These are phyloP conservation scores for barrel medic (Medicago truncatula) DNA, from an alignment of 306 rosid genomes.

Conservation along the genomic window DNA sequence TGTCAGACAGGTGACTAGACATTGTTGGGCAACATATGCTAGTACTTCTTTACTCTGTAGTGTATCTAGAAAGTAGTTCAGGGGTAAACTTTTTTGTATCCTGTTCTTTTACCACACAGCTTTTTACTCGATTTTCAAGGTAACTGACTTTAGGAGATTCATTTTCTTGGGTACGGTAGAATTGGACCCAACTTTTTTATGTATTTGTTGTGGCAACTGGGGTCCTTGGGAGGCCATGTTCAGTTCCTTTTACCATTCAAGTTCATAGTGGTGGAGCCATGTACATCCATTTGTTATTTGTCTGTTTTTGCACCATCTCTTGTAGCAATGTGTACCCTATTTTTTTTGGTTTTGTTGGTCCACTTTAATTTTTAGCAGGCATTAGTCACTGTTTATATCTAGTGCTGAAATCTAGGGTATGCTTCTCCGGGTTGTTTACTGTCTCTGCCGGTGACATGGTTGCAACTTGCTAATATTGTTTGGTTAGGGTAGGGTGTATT, in stretches of 20 bases:
- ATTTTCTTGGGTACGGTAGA: slow-evolving; percentile 3
- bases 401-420: slow-evolving; percentile 43
- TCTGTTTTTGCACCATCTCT: slow-evolving; percentile 40
- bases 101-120: slow-evolving; percentile 31
- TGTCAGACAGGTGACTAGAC: background rate
- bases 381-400: slow-evolving; percentile 37
- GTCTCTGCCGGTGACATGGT: slow-evolving; percentile 30
- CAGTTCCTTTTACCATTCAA: slow-evolving; percentile 31
- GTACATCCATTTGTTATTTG: slow-evolving; percentile 42
- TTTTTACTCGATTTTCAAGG: slow-evolving; percentile 29
- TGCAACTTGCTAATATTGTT: slow-evolving; percentile 24
- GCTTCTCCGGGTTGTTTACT: slow-evolving; percentile 38
- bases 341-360: slow-evolving; percentile 45
- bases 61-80: background rate
- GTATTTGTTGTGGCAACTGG: slow-evolving; percentile 22
- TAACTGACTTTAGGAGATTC: slow-evolving; percentile 41
- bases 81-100: background rate
- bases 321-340: slow-evolving; percentile 38
- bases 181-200: slow-evolving; percentile 22
- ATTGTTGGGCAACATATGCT: background rate
- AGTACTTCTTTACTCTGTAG: too few relatives aligned
- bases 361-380: slow-evolving; percentile 43
- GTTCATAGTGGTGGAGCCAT: slow-evolving; percentile 46
- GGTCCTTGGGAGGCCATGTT: slow-evolving; percentile 30
- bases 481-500: background rate